phyloP scores from a whole-genome alignment of 495 filamentous ascomycete species.

The Daldinia caldariorum region DNA sequence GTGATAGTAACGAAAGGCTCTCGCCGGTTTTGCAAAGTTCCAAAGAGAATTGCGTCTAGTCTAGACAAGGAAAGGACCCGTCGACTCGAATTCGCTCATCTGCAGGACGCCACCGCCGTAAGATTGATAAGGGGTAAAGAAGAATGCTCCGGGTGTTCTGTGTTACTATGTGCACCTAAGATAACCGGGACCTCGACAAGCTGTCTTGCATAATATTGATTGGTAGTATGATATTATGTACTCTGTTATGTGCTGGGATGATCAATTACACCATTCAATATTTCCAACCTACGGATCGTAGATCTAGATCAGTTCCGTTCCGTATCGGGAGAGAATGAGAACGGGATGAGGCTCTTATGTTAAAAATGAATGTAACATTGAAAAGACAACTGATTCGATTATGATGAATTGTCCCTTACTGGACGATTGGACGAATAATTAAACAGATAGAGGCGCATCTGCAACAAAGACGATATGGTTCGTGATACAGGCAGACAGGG shows the following conservation, averaged over 20 bases:
- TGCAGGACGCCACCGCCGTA: conserved; percentile 32
- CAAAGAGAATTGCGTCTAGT: not conserved
- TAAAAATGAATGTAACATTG: not conserved
- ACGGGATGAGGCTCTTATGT: conserved; percentile 27
- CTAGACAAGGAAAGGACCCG: not conserved
- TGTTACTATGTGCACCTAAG: conserved; percentile 11
- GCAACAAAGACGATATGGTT: conserved; percentile 23
- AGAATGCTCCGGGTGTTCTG: not conserved
- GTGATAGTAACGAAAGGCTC: not conserved
- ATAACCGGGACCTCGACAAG: conserved; percentile 8
- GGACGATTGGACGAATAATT: conserved; percentile 24
- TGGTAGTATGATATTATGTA: conserved; percentile 1
- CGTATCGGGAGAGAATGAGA: not conserved
- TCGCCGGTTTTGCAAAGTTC: not conserved
- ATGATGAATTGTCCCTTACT: not conserved
- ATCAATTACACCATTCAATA: conserved; percentile 17
- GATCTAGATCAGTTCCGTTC: conserved; percentile 6
- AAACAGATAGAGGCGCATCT: conserved; percentile 14
- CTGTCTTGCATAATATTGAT: conserved; percentile 40
- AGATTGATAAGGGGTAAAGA: conserved; percentile 9
- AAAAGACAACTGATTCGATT: not conserved
- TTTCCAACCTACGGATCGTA: not conserved
- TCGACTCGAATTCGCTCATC: conserved; percentile 14
- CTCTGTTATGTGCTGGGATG: conserved; percentile 17
- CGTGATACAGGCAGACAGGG: conserved; percentile 3